Conservation (phyloP, 2,329 filamentous ascomycete genomes). For the Colletotrichum destructivum region DNA sequence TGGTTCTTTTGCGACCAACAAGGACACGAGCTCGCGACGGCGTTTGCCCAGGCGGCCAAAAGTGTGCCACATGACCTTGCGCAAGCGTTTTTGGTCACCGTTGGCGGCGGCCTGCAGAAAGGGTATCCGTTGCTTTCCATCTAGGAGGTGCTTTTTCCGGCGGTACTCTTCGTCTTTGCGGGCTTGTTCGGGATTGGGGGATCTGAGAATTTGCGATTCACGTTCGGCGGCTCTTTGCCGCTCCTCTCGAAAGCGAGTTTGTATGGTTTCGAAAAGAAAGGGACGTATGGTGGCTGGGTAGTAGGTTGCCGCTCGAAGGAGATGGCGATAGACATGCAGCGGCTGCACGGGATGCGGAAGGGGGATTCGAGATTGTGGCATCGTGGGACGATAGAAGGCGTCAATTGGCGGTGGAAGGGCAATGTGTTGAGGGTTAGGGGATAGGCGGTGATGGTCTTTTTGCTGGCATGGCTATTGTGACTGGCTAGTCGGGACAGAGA, state of each 20-base stretch:
- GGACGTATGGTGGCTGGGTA: constrained; percentile 67
- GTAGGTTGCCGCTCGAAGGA: constrained; percentile 74
- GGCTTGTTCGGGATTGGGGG: constrained; percentile 53
- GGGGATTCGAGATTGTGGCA: constrained; percentile 45
- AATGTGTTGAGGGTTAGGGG: neutral
- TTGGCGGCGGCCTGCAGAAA: constrained; percentile 67
- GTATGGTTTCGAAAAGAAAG: constrained; percentile 61
- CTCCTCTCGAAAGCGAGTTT: constrained; percentile 57
- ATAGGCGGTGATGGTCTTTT: constrained; percentile 6
- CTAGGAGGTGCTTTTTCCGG: constrained; percentile 22
- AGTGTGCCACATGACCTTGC: constrained; percentile 61
- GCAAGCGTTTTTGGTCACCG: constrained; percentile 64
- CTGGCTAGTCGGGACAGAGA: constrained; percentile 2
- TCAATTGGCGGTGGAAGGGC: too few relatives aligned
- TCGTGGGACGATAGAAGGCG: neutral
- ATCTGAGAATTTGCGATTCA: constrained; percentile 59
- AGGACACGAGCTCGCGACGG: constrained; percentile 62
- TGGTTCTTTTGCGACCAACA: constrained; percentile 51
- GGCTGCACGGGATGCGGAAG: constrained; percentile 52
- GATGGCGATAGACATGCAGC: constrained; percentile 69
- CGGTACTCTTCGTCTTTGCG: constrained; percentile 25
- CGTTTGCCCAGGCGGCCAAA: constrained; percentile 69
- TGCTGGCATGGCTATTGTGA: neutral
- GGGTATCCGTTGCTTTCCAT: constrained; percentile 52
- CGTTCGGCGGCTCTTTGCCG: constrained; percentile 46